Evolutionary conservation across 208 protist species (phyloP), one percentile per base, ranked within the genome.

Genomic region (Leishmania martiniquensis): DNA sequence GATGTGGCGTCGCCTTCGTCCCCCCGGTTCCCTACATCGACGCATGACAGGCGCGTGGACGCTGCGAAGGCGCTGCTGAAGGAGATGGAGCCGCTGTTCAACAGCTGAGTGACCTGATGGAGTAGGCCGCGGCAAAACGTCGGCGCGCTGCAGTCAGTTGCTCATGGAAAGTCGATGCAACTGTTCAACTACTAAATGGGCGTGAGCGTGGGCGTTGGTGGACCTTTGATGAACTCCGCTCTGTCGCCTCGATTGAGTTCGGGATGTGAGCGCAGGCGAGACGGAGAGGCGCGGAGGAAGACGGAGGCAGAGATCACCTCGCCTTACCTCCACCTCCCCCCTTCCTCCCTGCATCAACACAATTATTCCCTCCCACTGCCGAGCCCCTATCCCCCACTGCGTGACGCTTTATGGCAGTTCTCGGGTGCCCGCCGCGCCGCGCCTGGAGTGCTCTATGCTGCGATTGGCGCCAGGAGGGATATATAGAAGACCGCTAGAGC

Each of bases 1-100:
- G 25, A 7, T 55, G 42, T 49, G 1, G 52, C 32, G 34, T 39
- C 39, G 62, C 29, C 69, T 34, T 7, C 45, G 39, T 17, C 78
- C 45, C 49, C 72, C 65, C 42, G 17, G 9, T n/a, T 37, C 44
- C 49, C 47, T 57, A 20, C 52, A 59, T 44, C 49, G 12, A 2
- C 59, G 65, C 68, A 54, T n/a, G 69, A 80, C 54, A 39, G 57
- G 67, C 79, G 79, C 22, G 79, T 83, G 74, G 32, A 7, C 29
- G 74, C 74, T 1, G 79, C 79, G 29, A 83, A 72, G 42, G 73
- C 66, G 29, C 45, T 83, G n/a, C 57, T 83, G 57, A 83, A 76
- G 34, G 79, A 29, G 4, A 72, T 83, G 79, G 79, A 75, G 39
- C 59, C n/a, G 10, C 63, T 83, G 45, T 83, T 83, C 49, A 69